Evolutionary conservation across 2,329 filamentous ascomycete species (phyloP), one percentile per base, ranked within the genome.

Genomic region (Talaromyces islandicus): DNA sequence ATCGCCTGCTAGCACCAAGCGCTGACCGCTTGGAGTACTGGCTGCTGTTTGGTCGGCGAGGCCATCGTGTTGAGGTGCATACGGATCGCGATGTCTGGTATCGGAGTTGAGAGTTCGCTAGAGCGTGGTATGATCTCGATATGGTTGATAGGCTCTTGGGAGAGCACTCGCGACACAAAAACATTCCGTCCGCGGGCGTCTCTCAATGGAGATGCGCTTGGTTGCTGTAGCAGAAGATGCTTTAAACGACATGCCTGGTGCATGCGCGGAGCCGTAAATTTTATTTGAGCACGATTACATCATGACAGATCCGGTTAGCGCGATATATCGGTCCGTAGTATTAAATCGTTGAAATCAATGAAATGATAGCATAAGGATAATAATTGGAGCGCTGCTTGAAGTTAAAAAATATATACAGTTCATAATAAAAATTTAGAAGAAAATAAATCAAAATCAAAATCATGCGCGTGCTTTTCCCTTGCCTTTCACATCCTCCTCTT

Each of bases 381-480:
- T 56, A 4, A 56, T 30, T n/a, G 7, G 17, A 30, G 27, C n/a
- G 27, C 52, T 25, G n/a, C 50, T 9, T 32, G n/a, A 55, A 25
- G 43, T 2, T 35, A 56, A 11, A 19, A 19, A 43, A 27, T 43
- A 43, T 30, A 30, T 56, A 56, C 54, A 30, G 27, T 48, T 56
- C 54, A 56, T 48, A 32, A 27, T 11, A 14, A 29, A 25, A 25
- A 17, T 25, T 24, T 21, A 27, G 7, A 1, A 14, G 56, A 57
- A 19, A 17, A 10, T 38, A 24, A 50, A 58, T 32, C 4, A 41
- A 38, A 17, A 7, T 11, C 24, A 3, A 51, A 46, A 60, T 63
- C 63, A 73, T 46, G 66, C 70, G 43, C 65, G 71, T 21, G 65
- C 70, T 61, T 75, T 76, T 38, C 71, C 73, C 63, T 77, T 76